Base-by-base conservation (phyloP, 345 rosid species). In the Jatropha curcas region DNA sequence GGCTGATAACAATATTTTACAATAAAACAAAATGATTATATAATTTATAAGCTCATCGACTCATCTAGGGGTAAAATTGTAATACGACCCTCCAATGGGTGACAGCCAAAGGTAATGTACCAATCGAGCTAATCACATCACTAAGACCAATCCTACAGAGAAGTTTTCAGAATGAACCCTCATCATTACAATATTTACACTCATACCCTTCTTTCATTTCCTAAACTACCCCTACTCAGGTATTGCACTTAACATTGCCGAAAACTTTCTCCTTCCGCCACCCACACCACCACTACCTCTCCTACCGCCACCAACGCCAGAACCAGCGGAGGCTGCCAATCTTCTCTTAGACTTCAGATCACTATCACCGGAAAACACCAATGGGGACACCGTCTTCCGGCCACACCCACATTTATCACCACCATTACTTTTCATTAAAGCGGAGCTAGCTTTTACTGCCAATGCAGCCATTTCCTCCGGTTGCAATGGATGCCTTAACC, bases 391-490 rank as follows among this genome's bases (percentile, higher is more conserved):
- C 7, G 61, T 50, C 71, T 90, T 86, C 76, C 84, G 71, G 66
- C 86, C 77, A 55, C 87, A 82, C 59, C 82, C 72, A 16, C 88
- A 79, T 79, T 80, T 77, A 13, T 81, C 82, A 25, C 75, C 82
- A 14, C 86, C 80, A 28, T 74, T 75, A 57, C 66, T 41, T 12
- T 66, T 70, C 17, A 60, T 53, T 0, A 95, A 77, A 5, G 99
- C 99, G 2, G 94, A 78, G 87, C 94, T 95, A 11, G 99, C 99
- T 82, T 89, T 93, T 20, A 95, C 98, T 0, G 99, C 99, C 83
- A 95, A 85, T 79, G 99, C 93, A 19, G 99, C 99, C 99, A 95
- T 93, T 70, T 95, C 93, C 69, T 91, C 92, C 0, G 94, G 83
- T 57, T 83, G 89, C 34, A 95, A 82, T 4, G 92, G 94, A 61